Percentiles rank a stretch among this genome's conserved stretches.
Conservation (phyloP, 192 early-diverging fungal genomes). For the Funneliformis geosporum region DNA sequence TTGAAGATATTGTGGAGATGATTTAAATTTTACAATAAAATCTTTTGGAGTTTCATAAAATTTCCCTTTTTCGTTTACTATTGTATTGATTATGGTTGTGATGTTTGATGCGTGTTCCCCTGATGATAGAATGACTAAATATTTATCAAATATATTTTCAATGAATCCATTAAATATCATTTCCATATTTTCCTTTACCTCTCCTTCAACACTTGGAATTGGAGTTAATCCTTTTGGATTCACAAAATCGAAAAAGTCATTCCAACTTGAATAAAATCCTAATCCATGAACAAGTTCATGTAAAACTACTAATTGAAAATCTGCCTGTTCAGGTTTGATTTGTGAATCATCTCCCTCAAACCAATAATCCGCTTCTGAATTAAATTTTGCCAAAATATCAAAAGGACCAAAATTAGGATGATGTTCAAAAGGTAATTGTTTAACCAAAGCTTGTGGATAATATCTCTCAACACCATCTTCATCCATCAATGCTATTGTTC, state of each 20-base stretch:
- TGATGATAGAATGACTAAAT: constrained; percentile 3
- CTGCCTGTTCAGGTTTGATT: constrained; percentile 34
- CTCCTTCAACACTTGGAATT: constrained; percentile 22
- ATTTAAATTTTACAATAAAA: background rate
- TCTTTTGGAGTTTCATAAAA: background rate
- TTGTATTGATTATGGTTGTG: background rate
- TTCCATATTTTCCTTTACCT: background rate
- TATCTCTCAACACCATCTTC: constrained; percentile 37
- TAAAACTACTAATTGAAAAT: constrained; percentile 38
- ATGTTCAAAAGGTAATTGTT: constrained; percentile 35
- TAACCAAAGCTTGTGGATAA: constrained; percentile 49
- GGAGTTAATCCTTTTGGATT: constrained; percentile 32
- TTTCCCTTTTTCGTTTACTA: background rate
- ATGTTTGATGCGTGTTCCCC: background rate
- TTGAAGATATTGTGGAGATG: constrained; percentile 12
- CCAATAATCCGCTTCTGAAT: constrained; percentile 37
- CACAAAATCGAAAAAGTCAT: constrained; percentile 22
- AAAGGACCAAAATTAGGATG: constrained; percentile 34
- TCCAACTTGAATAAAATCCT: constrained; percentile 44
- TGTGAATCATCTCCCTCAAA: constrained; percentile 30
- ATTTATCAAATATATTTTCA: constrained; percentile 25
- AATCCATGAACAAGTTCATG: constrained; percentile 49
- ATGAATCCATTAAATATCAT: constrained; percentile 1
- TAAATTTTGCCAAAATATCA: constrained; percentile 46
- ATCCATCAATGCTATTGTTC: constrained; percentile 39